Evolutionary conservation across 2,329 filamentous ascomycete species (phyloP), one percentile per base, ranked within the genome.

Genomic region (Microcyclosporella mali): DNA sequence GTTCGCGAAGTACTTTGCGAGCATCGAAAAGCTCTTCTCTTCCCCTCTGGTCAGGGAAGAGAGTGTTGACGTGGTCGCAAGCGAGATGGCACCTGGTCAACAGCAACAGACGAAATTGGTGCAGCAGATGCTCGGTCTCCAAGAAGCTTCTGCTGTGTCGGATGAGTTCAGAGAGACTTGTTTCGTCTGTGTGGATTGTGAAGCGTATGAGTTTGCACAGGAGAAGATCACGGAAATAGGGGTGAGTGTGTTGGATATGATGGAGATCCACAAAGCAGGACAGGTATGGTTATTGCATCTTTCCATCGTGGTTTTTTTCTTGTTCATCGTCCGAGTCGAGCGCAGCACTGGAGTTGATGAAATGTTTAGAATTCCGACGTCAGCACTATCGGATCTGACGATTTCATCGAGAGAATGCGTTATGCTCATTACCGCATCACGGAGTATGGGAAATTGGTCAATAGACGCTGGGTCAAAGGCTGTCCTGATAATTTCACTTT

Each of bases 201-300:
- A 98, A 63, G 81, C 83, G 1, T 86, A 82, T 45, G 92, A 98
- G 62, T 66, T 69, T 16, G 71, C 77, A 37, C 76, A 79, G 10
- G 68, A 73, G 25, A 70, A 78, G 8, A 75, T 97, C 45, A 94
- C 89, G 0, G 92, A 98, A 63, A 73, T 98, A 29, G 92, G 92
- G 1, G 71, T 97, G 33, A 82, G 86, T 1, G 81, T 82, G 2
- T 70, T 97, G 0, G 88, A 97, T 61, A 88, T 84, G 1, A 60
- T 66, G 11, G 70, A 76, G 39, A 33, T 47, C 17, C 12, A 33
- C 6, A 18, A 37, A 12, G 50, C 50, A 17, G 18, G 46, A n/a
- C n/a, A n/a, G n/a, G n/a, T n/a, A n/a, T n/a, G n/a, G n/a, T n/a
- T n/a, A n/a, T n/a, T n/a, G n/a, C n/a, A n/a, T n/a, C n/a, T n/a